Conservation (phyloP, 2,329 filamentous ascomycete species). For the Orbilia quercus region DNA sequence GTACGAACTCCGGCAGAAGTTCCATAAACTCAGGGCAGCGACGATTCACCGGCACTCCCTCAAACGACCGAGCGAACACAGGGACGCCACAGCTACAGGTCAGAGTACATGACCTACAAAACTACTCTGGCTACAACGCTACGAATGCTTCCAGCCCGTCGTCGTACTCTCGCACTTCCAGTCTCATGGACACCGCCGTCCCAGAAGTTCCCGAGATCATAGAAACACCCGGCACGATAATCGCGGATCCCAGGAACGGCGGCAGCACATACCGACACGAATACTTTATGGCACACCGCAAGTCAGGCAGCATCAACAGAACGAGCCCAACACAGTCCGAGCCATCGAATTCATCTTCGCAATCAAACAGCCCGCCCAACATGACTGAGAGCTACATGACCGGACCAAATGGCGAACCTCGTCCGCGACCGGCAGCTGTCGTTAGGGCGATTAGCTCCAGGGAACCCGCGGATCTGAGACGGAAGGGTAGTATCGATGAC, state of each 20-base stretch:
- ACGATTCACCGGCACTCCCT: constrained; percentile 43
- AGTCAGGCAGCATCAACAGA: constrained; percentile 44
- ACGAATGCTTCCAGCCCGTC: constrained; percentile 52
- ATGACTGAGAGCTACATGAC: constrained; percentile 27
- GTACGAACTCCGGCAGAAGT: constrained; percentile 52
- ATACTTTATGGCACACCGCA: constrained; percentile 35
- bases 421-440: constrained; percentile 62
- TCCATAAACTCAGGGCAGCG: constrained; percentile 50
- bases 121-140: constrained; percentile 38
- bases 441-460: constrained; percentile 75
- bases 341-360: constrained; percentile 23
- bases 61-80: constrained; percentile 9
- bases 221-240: constrained; percentile 31
- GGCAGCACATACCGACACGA: constrained; percentile 32
- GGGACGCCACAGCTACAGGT: constrained; percentile 49
- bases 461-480: constrained; percentile 76
- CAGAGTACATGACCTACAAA: constrained; percentile 45
- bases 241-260: constrained; percentile 35
- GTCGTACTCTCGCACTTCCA: constrained; percentile 50
- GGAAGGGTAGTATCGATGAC: constrained; percentile 85
- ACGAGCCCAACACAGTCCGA: constrained; percentile 36
- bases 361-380: constrained; percentile 19
- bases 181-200: constrained; percentile 42
- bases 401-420: constrained; percentile 36
- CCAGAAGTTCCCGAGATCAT: constrained; percentile 45